Evolutionary conservation across 108 stramenopile species (phyloP), one percentile per base, ranked within the genome.

Genomic region (Schizochytrium sp.): DNA sequence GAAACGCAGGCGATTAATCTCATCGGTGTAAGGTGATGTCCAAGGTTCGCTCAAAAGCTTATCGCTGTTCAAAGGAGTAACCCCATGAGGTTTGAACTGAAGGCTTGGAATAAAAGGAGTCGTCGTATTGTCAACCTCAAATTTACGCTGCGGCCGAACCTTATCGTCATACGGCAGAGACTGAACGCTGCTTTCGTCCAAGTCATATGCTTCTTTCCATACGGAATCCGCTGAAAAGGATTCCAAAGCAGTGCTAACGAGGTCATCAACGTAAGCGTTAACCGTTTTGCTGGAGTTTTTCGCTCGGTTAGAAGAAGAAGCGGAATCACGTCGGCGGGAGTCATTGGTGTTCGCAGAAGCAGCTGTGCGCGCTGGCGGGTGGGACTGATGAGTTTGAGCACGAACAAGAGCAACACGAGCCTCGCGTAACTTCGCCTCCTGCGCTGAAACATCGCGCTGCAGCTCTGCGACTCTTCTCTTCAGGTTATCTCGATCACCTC

Each of bases 41-140:
- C 61, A 90, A 56, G 55, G 58, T 58, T 72, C 28, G 72, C 12
- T 72, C 5, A 38, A 40, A n/a, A 83, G 76, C 28, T 83, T 46
- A 17, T 89, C 53, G 0, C 42, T 28, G 38, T 92, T 90, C 46
- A 93, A 88, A 40, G 91, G 87, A n/a, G 58, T 88, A n/a, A 92
- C 90, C 10, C 89, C 91, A 73, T 93, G 90, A 5, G 90, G 92
- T 72, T 93, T 93, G 45, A 49, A 50, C 12, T 53, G 58, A n/a
- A 92, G 49, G 8, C 61, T 40, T 45, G 94, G 94, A 57, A 57
- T 72, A 83, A 94, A 94, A 2, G 91, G 89, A 13, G 88, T 88
- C 46, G 89, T 58, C 72, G 93, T 83, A 55, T 83, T 83, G 53
- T 83, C 76, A n/a, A 83, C 53, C 5, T 47, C 45, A 83, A 83